Evolutionary conservation across 2,329 filamentous ascomycete genomes (phyloP).

Genomic region (Colletotrichum echinochloae): DNA sequence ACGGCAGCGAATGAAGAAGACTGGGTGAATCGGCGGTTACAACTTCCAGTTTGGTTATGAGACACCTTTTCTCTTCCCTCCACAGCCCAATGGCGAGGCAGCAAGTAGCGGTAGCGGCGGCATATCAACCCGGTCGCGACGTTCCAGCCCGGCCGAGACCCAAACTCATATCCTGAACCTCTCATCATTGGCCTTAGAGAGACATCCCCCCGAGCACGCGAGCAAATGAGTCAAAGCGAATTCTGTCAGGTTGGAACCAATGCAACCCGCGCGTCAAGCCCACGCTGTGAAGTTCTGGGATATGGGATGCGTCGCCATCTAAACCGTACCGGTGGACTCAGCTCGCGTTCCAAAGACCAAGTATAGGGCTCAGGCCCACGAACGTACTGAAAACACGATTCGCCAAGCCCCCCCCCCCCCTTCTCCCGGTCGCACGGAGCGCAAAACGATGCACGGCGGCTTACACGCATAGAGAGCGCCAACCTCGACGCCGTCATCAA

Average conservation of each 20-base stretch:
- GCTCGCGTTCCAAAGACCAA: not conserved
- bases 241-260: not conserved
- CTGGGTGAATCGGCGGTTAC: not conserved
- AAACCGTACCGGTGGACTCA: not conserved
- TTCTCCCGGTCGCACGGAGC: not conserved
- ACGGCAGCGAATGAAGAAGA: not conserved
- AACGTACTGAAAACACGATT: not conserved
- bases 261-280: not conserved
- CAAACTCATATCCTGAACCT: not conserved
- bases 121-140: not conserved
- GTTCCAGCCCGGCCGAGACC: conserved; percentile 3
- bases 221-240: not conserved
- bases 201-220: not conserved
- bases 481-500: not conserved
- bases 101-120: not conserved
- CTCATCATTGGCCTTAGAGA: not conserved
- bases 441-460: not conserved
- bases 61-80: not conserved
- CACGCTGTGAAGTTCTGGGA: not conserved
- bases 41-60: not conserved
- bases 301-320: not conserved
- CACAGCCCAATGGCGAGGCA: not conserved
- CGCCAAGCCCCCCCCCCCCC: not conserved
- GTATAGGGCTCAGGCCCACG: not conserved
- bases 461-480: conserved; percentile 1